Evolutionary conservation across 2,329 filamentous ascomycete species (phyloP), one percentile per base, ranked within the genome.

Genomic region (Fusarium sacchari): DNA sequence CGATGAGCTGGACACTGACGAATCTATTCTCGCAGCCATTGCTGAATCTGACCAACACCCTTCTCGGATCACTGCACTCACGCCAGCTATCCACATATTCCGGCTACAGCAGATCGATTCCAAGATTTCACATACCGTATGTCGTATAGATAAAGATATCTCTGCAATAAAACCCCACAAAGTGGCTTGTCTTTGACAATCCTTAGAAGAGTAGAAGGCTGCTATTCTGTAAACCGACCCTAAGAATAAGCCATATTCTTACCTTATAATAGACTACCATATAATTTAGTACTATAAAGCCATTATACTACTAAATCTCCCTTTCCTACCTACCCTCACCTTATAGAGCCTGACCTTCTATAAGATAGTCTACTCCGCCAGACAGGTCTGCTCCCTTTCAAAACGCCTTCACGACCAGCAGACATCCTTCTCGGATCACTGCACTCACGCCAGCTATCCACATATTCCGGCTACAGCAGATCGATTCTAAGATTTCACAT

Each of bases 261-360:
- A 64, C 7, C 55, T 64, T 13, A 64, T 43, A 1, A 24, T 36
- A 1, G 55, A 63, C 4, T 63, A 60, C 3, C 55, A 60, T 3
- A 63, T 63, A 42, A 63, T 60, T 1, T 20, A 63, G 9, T 63
- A 63, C 15, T 28, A 63, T 3, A 60, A 63, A 47, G 55, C 60
- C 7, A 63, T 63, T 2, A 49, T 63, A 42, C 55, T 60, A 3
- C 22, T 47, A 0, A 63, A 60, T 28, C 55, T 63, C 6, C 42
- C 60, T 5, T 60, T 63, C 4, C 15, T 63, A 20, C 60, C 60
- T 2, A 30, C n/a, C 0, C 17, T 63, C 1, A 63, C 42, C 1
- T 36, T 28, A 4, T 28, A 47, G 7, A 40, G 18, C 1, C 36
- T 42, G 1, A 42, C 18, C 12, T 63, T 63, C 1, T 28, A 60